A percentile compares a stretch with the other conserved stretches of the same genome.
phyloP scores from a whole-genome alignment of 164 flowering plant genomes.

The Pachysandra terminalis region DNA sequence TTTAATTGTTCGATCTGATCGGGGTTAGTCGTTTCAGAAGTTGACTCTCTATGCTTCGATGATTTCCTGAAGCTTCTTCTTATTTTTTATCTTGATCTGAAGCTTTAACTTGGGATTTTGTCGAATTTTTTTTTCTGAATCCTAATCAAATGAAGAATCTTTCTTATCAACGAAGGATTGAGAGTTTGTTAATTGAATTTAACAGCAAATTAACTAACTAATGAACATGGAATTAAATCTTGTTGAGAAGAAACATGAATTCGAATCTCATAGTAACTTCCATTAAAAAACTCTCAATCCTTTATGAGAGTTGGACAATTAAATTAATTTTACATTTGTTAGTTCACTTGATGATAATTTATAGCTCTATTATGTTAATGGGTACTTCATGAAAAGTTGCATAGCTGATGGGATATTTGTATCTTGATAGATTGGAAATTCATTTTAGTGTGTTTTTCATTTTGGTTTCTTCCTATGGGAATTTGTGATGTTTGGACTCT shows the following conservation, averaged over 20 bases:
- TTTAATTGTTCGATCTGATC: constrained; percentile 38
- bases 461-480: not conserved
- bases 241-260: too few species aligned
- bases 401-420: not conserved
- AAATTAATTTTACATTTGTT: too few species aligned
- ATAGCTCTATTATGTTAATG: not conserved
- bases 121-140: not conserved
- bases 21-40: constrained; percentile 5
- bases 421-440: not conserved
- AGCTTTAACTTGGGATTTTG: not conserved
- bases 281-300: too few species aligned
- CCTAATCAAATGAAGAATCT: too few species aligned
- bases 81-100: not conserved
- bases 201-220: too few species aligned
- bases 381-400: not conserved
- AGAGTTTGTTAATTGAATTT: too few species aligned
- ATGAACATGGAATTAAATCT: too few species aligned
- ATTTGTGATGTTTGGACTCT: not conserved
- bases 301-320: too few species aligned
- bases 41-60: not conserved
- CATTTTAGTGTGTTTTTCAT: not conserved
- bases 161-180: too few species aligned
- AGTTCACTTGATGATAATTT: not conserved
- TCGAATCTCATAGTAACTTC: too few species aligned
- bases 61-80: not conserved